Base-by-base conservation (phyloP, 257 asterid species). In the Leonotis leonurus region DNA sequence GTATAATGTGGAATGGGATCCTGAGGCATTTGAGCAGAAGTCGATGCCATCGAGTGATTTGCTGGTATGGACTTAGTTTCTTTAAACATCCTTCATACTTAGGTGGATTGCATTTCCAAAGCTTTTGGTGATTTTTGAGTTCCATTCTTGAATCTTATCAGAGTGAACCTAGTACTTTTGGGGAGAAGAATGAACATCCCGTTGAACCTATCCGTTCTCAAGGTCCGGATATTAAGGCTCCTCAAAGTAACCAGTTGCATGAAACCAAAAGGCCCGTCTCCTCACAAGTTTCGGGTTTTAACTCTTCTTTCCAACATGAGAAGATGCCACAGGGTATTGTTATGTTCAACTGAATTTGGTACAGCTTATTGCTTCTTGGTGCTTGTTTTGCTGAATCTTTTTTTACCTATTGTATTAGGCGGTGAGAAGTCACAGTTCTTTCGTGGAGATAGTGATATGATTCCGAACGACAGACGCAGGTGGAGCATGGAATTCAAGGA, bases 401-500 rank as follows among this genome's bases (percentile, higher is more conserved):
- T 22, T 65, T 25, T 35, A 45, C 7, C 13, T 44, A 30, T 51
- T 69, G 11, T 18, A 56, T 26, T 37, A 25, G 73, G 64, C 63
- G 67, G 55, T 56, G 85, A 75, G 52, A 68, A 73, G 66, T 60
- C 36, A 29, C 75, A 68, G 13, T 65, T 77, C 44, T 60, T 39
- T 72, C 75, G 70, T 36, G 75, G 56, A 50, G 78, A 74, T 67
- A 71, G 45, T 11, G 49, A 62, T 60, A 40, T 54, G 3, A 52
- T 9, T 64, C 66, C 85, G 5, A 44, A 17, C 10, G 75, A 65
- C 62, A 62, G 80, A 63, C 78, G 68, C 62, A 65, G 70, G 73
- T 80, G 90, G 87, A 75, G 70, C 61, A 82, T 85, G 89, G 86
- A 82, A 41, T 90, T 85, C 74, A 90, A 83, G 79, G 97, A 90